Conservation (phyloP, 2,329 filamentous ascomycete genomes). For the Phoma sp. region DNA sequence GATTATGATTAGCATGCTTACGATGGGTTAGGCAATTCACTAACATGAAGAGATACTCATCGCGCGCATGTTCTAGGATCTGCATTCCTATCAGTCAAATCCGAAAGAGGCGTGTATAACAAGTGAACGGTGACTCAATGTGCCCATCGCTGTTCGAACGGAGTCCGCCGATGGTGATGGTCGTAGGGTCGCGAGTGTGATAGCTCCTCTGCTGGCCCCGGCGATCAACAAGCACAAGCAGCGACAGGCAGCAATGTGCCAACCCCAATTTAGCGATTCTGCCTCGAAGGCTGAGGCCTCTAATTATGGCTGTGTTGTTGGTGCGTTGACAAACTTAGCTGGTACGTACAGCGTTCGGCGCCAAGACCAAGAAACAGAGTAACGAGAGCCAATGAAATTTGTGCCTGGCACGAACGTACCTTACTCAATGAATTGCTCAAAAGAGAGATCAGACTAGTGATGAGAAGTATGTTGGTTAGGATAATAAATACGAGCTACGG, state of each 20-base stretch:
- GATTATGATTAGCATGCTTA: slow-evolving; percentile 59
- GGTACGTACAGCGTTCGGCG: slow-evolving; percentile 15
- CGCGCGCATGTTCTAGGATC: slow-evolving; percentile 69
- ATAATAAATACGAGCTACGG: slow-evolving; percentile 73
- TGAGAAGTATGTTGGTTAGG: slow-evolving; percentile 78
- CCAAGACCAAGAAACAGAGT: slow-evolving; percentile 14
- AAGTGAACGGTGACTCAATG: no score
- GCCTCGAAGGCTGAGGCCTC: slow-evolving; percentile 12
- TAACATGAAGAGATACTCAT: slow-evolving; percentile 83
- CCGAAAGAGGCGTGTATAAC: neutral
- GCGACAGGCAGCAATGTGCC: neutral
- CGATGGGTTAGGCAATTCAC: slow-evolving; percentile 23
- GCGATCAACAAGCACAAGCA: neutral
- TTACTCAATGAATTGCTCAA: slow-evolving; percentile 76
- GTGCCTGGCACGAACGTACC: slow-evolving; percentile 48
- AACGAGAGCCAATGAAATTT: slow-evolving; percentile 29
- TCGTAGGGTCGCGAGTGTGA: neutral
- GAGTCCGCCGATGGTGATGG: neutral
- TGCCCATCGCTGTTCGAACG: neutral
- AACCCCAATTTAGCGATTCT: slow-evolving; percentile 1
- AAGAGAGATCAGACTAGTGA: slow-evolving; percentile 80
- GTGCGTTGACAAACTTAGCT: slow-evolving; percentile 25
- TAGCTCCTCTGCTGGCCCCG: neutral
- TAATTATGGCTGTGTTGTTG: slow-evolving; percentile 31
- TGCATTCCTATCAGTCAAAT: slow-evolving; percentile 41